A percentile compares a stretch with the other conserved stretches of the same genome.
Conservation (phyloP, 176 grass and related monocot genomes). For the Triticum turgidum region DNA sequence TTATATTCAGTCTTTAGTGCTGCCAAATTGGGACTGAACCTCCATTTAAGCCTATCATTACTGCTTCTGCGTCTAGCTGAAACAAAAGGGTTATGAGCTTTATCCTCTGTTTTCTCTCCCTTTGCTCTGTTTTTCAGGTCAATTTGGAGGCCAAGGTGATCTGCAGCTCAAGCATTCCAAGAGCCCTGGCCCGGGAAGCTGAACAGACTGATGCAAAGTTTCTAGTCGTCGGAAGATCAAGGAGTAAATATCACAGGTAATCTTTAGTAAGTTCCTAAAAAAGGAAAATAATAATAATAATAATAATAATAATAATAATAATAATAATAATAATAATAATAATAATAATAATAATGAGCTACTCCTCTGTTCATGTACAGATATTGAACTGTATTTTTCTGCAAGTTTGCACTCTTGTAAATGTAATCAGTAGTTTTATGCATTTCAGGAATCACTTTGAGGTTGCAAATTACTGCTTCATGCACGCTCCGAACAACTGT, state of each 20-base stretch:
- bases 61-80: background rate
- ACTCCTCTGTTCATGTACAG: background rate
- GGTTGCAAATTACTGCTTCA: conserved; percentile 73
- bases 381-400: background rate
- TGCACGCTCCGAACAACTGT: conserved; percentile 66
- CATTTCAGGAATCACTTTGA: conserved; percentile 60
- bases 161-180: conserved; percentile 71
- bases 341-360: background rate
- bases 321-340: background rate
- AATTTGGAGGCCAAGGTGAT: conserved; percentile 92
- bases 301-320: background rate
- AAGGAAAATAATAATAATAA: background rate
- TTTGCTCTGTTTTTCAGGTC: conserved; percentile 39
- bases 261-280: background rate
- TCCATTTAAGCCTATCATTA: background rate
- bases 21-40: background rate
- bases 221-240: conserved; percentile 79
- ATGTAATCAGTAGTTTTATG: background rate
- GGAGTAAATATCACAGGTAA: conserved; percentile 55
- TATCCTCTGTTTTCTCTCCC: background rate
- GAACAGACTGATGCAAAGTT: conserved; percentile 53
- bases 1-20: background rate
- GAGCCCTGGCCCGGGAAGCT: conserved; percentile 72
- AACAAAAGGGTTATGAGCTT: background rate
- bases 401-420: background rate